Evolutionary conservation across 192 early-diverging fungal genomes (phyloP).

Genomic region (Coemansia sp.): DNA sequence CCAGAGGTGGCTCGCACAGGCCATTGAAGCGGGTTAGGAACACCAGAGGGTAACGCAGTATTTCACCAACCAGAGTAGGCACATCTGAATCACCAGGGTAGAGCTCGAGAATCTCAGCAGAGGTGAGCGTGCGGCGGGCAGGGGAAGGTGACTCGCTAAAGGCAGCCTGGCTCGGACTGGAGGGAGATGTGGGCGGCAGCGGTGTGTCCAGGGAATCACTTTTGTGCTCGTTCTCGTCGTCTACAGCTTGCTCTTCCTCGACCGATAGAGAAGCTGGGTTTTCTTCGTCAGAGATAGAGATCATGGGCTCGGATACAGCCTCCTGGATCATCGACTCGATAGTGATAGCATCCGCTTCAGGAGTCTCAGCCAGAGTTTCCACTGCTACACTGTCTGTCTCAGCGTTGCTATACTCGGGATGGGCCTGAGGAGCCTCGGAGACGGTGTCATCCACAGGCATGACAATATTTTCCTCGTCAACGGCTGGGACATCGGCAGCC

Average conservation of each 20-base stretch:
- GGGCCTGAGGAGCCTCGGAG: constrained; percentile 5
- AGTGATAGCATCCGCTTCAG: background rate
- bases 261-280: constrained; percentile 7
- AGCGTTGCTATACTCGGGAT: constrained; percentile 5
- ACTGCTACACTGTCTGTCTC: constrained; percentile 18
- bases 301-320: constrained; percentile 27
- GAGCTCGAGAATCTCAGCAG: constrained; percentile 47
- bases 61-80: constrained; percentile 59
- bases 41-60: constrained; percentile 69
- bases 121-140: constrained; percentile 36
- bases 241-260: background rate
- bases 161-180: constrained; percentile 36
- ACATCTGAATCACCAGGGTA: constrained; percentile 59
- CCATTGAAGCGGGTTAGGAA: constrained; percentile 81
- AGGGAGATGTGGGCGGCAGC: background rate
- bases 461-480: constrained; percentile 3
- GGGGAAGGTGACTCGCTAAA: constrained; percentile 51
- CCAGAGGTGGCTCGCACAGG: constrained; percentile 65
- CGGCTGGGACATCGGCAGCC: background rate
- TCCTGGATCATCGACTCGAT: background rate
- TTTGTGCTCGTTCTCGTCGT: constrained; percentile 2
- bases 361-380: constrained; percentile 11
- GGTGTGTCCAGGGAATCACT: constrained; percentile 13
- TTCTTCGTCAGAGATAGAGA: constrained; percentile 1
- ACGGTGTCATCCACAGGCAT: background rate